These are phyloP conservation scores for Sarcomyxa edulis DNA, from an alignment of 768 basidiomycete species.

Conservation along the genomic window DNA sequence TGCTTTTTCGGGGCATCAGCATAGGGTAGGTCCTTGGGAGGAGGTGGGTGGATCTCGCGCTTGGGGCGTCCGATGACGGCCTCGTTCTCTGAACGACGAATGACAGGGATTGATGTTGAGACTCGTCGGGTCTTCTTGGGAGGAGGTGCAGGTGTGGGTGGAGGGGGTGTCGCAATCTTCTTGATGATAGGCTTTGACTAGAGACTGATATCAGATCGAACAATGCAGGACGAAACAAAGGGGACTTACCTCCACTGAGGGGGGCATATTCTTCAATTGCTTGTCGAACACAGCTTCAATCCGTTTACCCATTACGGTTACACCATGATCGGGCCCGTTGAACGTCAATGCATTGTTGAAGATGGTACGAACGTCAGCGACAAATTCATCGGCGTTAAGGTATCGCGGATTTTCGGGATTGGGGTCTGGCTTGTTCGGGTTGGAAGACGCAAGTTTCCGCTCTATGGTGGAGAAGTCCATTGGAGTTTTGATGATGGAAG, in stretches of 20 bases:
- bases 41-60: slow-evolving; percentile 95
- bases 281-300: slow-evolving; percentile 86
- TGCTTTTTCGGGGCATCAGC: slow-evolving; percentile 69
- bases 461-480: slow-evolving; percentile 96
- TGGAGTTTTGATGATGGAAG: slow-evolving; percentile 77
- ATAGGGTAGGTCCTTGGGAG: slow-evolving; percentile 86
- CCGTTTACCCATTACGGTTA: slow-evolving; percentile 75
- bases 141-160: slow-evolving; percentile 33
- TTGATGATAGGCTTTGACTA: slow-evolving; percentile 38
- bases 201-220: background rate
- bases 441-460: slow-evolving; percentile 76
- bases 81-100: slow-evolving; percentile 70
- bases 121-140: slow-evolving; percentile 60
- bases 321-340: slow-evolving; percentile 87
- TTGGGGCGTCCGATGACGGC: slow-evolving; percentile 75
- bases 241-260: slow-evolving; percentile 66
- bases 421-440: slow-evolving; percentile 69
- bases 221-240: slow-evolving; percentile 6
- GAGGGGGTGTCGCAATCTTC: slow-evolving; percentile 43
- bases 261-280: slow-evolving; percentile 78
- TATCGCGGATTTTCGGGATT: slow-evolving; percentile 77
- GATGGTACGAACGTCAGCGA: slow-evolving; percentile 79
- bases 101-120: slow-evolving; percentile 78
- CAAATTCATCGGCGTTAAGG: slow-evolving; percentile 70
- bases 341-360: slow-evolving; percentile 87